These are phyloP conservation scores for Apiotrichum mycotoxinovorans DNA, from an alignment of 1,284 basidiomycete species.

Conservation along the genomic window DNA sequence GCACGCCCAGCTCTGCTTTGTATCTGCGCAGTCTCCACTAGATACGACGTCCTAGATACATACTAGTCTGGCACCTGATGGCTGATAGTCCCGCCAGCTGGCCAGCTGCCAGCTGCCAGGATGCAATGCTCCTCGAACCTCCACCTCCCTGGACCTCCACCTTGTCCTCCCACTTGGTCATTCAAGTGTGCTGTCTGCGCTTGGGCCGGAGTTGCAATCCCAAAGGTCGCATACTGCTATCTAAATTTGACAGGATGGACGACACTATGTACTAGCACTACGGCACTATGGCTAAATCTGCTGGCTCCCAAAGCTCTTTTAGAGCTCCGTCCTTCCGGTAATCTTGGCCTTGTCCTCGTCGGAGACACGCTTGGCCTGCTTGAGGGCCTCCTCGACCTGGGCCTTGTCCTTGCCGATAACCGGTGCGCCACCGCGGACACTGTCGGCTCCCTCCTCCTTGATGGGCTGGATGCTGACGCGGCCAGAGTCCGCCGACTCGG, in stretches of 20 bases:
- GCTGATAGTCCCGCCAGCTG: no score
- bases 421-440: constrained; percentile 22
- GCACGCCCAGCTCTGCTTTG: no score
- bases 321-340: constrained; percentile 3
- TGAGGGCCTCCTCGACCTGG: constrained; percentile 49
- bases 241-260: not conserved
- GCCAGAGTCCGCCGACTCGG: constrained; percentile 11
- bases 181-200: no score
- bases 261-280: not conserved
- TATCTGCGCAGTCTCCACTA: no score
- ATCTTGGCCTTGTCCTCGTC: constrained; percentile 52
- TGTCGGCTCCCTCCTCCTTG: constrained; percentile 8
- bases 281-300: not conserved
- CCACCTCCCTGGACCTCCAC: no score
- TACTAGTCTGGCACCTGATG: no score
- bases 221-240: not conserved
- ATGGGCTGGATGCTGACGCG: constrained; percentile 33
- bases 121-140: no score
- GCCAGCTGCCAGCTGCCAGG: no score
- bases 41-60: no score
- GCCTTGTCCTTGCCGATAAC: constrained; percentile 44
- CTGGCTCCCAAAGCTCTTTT: no score
- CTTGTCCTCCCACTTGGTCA: no score
- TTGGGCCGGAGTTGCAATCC: not conserved
- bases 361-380: constrained; percentile 77